Conservation (phyloP, 176 grass and related monocot species). For the Miscanthus lutarioriparius region DNA sequence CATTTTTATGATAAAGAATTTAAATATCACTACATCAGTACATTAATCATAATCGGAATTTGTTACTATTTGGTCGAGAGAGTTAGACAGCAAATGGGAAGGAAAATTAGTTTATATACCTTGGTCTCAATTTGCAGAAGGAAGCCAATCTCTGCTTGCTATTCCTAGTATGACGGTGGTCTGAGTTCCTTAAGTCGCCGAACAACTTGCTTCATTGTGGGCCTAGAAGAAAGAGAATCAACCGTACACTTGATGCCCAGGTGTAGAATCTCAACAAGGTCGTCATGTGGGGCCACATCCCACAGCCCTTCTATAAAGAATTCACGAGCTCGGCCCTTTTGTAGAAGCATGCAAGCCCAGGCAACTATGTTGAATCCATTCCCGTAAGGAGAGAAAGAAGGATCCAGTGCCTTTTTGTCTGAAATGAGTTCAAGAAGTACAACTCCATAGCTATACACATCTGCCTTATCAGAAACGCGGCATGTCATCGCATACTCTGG, state of each 20-base stretch:
- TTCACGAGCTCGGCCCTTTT: slow-evolving; percentile 81
- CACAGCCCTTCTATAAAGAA: slow-evolving; percentile 94
- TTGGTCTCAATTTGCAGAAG: slow-evolving; percentile 6
- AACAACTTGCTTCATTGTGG: slow-evolving; percentile 98
- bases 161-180: slow-evolving; percentile 59
- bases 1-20: not conserved
- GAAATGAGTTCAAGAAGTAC: slow-evolving; percentile 92
- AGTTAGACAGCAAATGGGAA: not conserved
- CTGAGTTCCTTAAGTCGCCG: slow-evolving; percentile 80
- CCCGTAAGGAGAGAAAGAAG: slow-evolving; percentile 96
- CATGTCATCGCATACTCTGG: slow-evolving; percentile 98
- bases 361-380: slow-evolving; percentile 98
- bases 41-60: not conserved
- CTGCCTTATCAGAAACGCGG: slow-evolving; percentile 96
- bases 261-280: slow-evolving; percentile 89
- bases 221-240: slow-evolving; percentile 80
- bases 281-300: slow-evolving; percentile 88
- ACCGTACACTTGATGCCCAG: slow-evolving; percentile 88
- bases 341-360: slow-evolving; percentile 92
- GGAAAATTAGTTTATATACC: slow-evolving; percentile 33
- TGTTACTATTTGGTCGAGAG: not conserved
- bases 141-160: slow-evolving; percentile 11
- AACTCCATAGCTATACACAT: slow-evolving; percentile 96
- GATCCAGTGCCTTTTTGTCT: slow-evolving; percentile 89
- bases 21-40: not conserved